Evolutionary conservation across 306 rosid species (phyloP).

Genomic region (Benincasa hispida): DNA sequence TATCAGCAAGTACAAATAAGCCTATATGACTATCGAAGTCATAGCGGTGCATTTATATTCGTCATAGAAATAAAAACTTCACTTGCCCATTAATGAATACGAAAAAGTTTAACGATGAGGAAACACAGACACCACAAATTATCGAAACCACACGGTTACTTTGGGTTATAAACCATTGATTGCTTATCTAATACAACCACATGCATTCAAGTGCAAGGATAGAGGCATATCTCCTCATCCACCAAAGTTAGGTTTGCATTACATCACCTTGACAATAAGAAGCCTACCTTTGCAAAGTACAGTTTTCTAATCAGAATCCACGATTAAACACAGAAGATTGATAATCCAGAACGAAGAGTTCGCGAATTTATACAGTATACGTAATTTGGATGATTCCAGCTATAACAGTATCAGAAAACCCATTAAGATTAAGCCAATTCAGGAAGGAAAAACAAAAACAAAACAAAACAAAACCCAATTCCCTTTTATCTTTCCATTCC

Average conservation of each 20-base stretch:
- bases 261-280: not conserved
- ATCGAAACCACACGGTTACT: not conserved
- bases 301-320: not conserved
- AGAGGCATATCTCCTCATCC: not conserved
- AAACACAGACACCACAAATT: not conserved
- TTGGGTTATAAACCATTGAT: not conserved
- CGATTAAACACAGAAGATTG: not conserved
- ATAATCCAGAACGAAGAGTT: not conserved
- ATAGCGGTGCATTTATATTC: not conserved
- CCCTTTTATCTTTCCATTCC: not conserved
- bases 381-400: not conserved
- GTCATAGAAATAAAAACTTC: not conserved
- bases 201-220: not conserved
- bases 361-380: not conserved
- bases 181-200: not conserved
- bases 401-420: not conserved
- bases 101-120: not conserved
- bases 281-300: not conserved
- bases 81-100: not conserved
- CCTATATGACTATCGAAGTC: not conserved
- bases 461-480: not conserved
- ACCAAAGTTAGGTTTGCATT: not conserved
- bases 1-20: not conserved
- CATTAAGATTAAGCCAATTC: not conserved
- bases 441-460: not conserved